Evolutionary conservation across 73 alveolate genomes (phyloP), one percentile per base, ranked within the genome.

Genomic region (Paramecium biaurelia): DNA sequence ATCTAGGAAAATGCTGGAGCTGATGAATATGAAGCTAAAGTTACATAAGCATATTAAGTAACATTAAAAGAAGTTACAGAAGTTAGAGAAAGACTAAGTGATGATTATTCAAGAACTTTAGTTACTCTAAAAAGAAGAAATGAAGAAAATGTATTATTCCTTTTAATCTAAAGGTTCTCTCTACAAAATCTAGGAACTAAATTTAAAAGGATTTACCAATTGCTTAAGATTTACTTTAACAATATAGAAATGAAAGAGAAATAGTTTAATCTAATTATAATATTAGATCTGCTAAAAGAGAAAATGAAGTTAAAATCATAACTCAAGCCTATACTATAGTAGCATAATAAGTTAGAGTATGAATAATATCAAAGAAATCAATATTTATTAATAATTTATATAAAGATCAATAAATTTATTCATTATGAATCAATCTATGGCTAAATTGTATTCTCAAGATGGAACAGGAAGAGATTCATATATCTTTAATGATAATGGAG

Each of bases 391-490:
- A 53, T 53, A n/a, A 53, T 47, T 47, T 47, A 14, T 47, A 47
- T 47, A 47, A 53, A 18, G 59, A 3, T 53, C 28, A 53, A 53
- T 53, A n/a, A 53, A 53, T 18, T 53, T 53, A 53, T 53, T 53
- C 68, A 67, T 23, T 7, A 72, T 72, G 86, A 72, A 35, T 35
- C 56, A 72, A 79, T 41, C 42, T 21, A 79, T 79, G 90, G 67
- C 92, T 30, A 89, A 70, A 38, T 23, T 89, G n/a, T 89, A 89
- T 32, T n/a, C 70, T 26, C 42, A 76, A 26, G 90, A 89, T 89
- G 94, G 94, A n/a, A 89, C 94, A 26, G 94, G 94, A 21, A 89
- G 94, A 47, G 94, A 89, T 89, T 70, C 94, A 1, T 89, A 89
- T 42, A 70, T 89, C 7, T 70, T 82, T 32, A 18, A 42, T 12